Percentiles rank a stretch among this genome's conserved stretches.
Evolutionary conservation across 805 yeast genomes (phyloP).

Genomic region (Wickerhamiella azymoides): DNA sequence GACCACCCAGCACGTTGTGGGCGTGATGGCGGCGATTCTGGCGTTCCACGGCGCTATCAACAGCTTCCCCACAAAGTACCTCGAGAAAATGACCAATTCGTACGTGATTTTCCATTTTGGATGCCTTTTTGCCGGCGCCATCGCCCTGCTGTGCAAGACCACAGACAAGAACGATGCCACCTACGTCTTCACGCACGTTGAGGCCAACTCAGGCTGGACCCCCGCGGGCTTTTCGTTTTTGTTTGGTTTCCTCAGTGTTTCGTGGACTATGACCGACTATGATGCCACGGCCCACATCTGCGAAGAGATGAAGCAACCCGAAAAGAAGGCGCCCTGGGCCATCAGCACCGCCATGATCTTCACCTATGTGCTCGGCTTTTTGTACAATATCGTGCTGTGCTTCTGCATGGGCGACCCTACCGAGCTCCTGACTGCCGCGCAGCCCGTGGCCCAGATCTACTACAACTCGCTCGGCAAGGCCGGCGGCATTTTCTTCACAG

Average conservation of each 20-base stretch:
- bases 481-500: constrained; percentile 52
- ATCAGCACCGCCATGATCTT: constrained; percentile 34
- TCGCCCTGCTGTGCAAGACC: constrained; percentile 43
- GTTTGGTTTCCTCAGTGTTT: constrained; percentile 34
- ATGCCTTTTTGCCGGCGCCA: constrained; percentile 35
- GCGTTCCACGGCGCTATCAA: constrained; percentile 37
- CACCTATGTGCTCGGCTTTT: constrained; percentile 23
- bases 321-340: constrained; percentile 43
- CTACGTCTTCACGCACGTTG: constrained; percentile 36
- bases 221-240: constrained; percentile 42
- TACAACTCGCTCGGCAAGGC: constrained; percentile 48
- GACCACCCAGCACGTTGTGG: constrained; percentile 20
- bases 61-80: constrained; percentile 37
- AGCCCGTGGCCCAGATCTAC: constrained; percentile 53
- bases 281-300: constrained; percentile 63
- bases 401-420: constrained; percentile 23
- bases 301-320: constrained; percentile 51
- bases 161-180: constrained; percentile 32
- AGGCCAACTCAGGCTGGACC: constrained; percentile 38
- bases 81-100: constrained; percentile 37
- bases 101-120: constrained; percentile 38
- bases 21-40: constrained; percentile 31
- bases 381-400: constrained; percentile 23
- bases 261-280: constrained; percentile 54
- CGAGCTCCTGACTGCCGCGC: constrained; percentile 20